A percentile compares a stretch with the other conserved stretches of the same genome.
Conservation (phyloP, 75 land plant genomes). For the Picea sitchensis region DNA sequence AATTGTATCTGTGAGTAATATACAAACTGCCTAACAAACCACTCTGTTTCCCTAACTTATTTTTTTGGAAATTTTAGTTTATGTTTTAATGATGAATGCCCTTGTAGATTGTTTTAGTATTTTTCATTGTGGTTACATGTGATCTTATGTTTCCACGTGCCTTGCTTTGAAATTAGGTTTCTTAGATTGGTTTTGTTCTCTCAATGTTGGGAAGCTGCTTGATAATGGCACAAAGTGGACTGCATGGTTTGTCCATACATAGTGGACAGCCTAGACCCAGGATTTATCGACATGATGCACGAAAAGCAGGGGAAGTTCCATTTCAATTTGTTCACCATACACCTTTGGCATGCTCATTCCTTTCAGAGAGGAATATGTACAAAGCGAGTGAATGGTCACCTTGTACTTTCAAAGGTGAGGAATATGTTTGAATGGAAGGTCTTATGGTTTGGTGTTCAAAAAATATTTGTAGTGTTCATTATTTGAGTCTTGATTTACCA, state of each 20-base stretch:
- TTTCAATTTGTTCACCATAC: neutral
- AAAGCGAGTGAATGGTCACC: neutral
- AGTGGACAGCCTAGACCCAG: neutral
- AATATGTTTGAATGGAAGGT: neutral
- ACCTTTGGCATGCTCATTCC: neutral
- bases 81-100: no score
- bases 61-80: no score
- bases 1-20: no score
- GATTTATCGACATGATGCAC: neutral
- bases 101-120: no score
- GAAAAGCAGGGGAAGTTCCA: neutral
- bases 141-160: neutral
- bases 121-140: no score
- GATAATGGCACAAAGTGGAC: slow-evolving; percentile 8
- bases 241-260: neutral
- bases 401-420: neutral
- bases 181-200: neutral
- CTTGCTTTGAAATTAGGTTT: neutral
- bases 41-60: no score
- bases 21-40: no score
- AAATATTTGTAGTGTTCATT: neutral
- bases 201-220: neutral
- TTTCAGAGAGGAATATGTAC: neutral
- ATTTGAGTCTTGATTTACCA: neutral
- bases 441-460: neutral